Evolutionary conservation across 2,329 filamentous ascomycete genomes (phyloP), one percentile per base, ranked within the genome.

Genomic region (Curvularia verruculosa): DNA sequence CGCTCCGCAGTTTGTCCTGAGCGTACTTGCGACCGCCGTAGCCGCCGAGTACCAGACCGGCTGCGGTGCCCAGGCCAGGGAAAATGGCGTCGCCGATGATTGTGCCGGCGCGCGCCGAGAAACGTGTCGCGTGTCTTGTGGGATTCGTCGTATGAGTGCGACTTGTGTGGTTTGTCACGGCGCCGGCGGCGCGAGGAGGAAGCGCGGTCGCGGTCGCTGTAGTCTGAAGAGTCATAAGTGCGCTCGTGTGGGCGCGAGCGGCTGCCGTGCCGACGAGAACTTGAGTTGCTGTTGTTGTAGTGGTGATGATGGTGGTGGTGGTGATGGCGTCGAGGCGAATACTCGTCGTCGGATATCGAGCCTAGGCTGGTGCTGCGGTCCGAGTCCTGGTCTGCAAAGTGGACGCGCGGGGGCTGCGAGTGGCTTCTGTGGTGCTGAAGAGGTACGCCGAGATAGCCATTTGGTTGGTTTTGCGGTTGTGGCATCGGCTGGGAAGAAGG

Each of bases 1-100:
- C 65, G 34, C 67, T 68, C n/a, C 54, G 48, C 24, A 58, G 64
- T 34, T 74, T 64, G 64, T 75, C 62, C 65, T 75, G 72, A 36
- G 73, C 75, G 58, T 77, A 75, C 63, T 79, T 77, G 52, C 78
- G 71, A 0, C 78, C 79, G 0, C 77, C 77, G 18, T 79, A 70
- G 3, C 78, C 79, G 13, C 79, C 79, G 1, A 81, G 55, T 10
- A 80, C 63, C 19, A 79, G 65, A 0, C 78, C 73, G 1, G 65
- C 72, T 5, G 69, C 72, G 1, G 73, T 80, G 3, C 79, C 78
- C 2, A 80, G 55, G 0, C 79, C 79, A 3, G 79, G 79, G 41
- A 81, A 79, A 9, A 81, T 77, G 13, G 67, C 69, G 58, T 81
- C 79, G 2, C 79, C 79, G 1, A 81, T 70, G 1, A 81, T 55